Conservation (phyloP, 1,139 yeast genomes). For the Arxiozyma heterogenica region DNA sequence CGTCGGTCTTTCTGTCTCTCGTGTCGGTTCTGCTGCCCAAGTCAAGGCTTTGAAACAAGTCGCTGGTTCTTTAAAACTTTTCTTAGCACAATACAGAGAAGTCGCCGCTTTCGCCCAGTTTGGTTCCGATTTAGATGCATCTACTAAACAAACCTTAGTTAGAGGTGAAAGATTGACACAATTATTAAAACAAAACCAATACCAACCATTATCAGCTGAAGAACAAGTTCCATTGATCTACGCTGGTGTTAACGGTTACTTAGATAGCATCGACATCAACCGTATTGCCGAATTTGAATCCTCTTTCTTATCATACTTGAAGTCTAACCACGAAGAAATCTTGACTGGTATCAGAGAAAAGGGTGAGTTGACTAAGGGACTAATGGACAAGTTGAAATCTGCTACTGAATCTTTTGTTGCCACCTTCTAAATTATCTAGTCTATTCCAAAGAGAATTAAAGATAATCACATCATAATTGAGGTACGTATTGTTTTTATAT, state of each 20-base stretch:
- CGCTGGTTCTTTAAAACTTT: constrained; percentile 99
- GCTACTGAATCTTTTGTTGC: constrained; percentile 90
- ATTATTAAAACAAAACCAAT: constrained; percentile 96
- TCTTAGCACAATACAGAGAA: constrained; percentile 99
- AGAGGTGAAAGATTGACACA: constrained; percentile 99
- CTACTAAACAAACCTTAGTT: constrained; percentile 96
- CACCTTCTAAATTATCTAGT: constrained; percentile 46
- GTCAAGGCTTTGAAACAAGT: constrained; percentile 99
- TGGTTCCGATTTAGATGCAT: constrained; percentile 99
- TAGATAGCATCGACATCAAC: constrained; percentile 77
- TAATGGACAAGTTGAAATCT: constrained; percentile 76
- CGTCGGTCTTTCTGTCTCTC: constrained; percentile 99
- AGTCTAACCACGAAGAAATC: constrained; percentile 80
- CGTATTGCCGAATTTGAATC: constrained; percentile 88
- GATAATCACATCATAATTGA: too few species aligned
- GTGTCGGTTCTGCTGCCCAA: constrained; percentile 99
- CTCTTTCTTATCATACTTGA: constrained; percentile 83
- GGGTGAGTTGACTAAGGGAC: constrained; percentile 88
- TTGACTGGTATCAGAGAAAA: constrained; percentile 73
- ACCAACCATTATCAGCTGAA: constrained; percentile 94
- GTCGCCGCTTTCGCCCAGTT: constrained; percentile 99
- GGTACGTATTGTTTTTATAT: too few species aligned
- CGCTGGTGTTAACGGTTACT: constrained; percentile 99
- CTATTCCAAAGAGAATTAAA: too few species aligned
- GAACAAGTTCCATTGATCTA: constrained; percentile 97